Evolutionary conservation across 2,329 filamentous ascomycete species (phyloP).

Genomic region (Didymella lethalis): DNA sequence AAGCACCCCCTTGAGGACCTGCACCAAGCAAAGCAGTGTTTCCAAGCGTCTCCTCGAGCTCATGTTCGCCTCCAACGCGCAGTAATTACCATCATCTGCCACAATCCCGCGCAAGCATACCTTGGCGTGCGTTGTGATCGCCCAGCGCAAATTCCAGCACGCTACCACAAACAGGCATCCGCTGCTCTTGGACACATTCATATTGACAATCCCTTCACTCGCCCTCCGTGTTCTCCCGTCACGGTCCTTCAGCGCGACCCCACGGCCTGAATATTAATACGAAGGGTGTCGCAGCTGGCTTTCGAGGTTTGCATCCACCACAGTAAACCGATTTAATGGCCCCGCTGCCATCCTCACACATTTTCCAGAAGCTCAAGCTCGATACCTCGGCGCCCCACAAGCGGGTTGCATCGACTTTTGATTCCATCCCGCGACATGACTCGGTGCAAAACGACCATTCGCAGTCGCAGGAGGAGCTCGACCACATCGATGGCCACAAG

Average conservation of each 20-base stretch:
- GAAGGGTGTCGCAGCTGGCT: constrained; percentile 18
- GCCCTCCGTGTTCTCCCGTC: constrained; percentile 40
- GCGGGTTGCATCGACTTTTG: constrained; percentile 48
- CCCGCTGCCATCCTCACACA: constrained; percentile 50
- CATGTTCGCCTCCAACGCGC: background rate
- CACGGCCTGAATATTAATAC: constrained; percentile 44
- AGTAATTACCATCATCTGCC: background rate
- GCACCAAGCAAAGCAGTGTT: background rate
- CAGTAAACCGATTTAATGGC: constrained; percentile 50
- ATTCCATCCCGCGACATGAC: constrained; percentile 45
- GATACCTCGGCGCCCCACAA: constrained; percentile 48
- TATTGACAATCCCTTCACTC: constrained; percentile 31
- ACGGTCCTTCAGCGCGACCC: constrained; percentile 35
- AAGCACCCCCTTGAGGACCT: background rate
- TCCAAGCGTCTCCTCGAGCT: background rate
- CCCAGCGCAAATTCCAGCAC: constrained; percentile 13
- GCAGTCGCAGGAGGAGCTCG: constrained; percentile 34
- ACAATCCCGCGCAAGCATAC: constrained; percentile 8
- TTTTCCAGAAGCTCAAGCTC: constrained; percentile 54
- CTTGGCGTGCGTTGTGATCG: background rate
- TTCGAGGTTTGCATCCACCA: constrained; percentile 47
- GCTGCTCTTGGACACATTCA: constrained; percentile 30
- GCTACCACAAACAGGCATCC: constrained; percentile 25
- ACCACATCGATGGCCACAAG: constrained; percentile 30
- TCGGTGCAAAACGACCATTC: constrained; percentile 34